Evolutionary conservation across 1,284 basidiomycete genomes (phyloP), one percentile per base, ranked within the genome.

Genomic region (Papiliotrema nemorosa): DNA sequence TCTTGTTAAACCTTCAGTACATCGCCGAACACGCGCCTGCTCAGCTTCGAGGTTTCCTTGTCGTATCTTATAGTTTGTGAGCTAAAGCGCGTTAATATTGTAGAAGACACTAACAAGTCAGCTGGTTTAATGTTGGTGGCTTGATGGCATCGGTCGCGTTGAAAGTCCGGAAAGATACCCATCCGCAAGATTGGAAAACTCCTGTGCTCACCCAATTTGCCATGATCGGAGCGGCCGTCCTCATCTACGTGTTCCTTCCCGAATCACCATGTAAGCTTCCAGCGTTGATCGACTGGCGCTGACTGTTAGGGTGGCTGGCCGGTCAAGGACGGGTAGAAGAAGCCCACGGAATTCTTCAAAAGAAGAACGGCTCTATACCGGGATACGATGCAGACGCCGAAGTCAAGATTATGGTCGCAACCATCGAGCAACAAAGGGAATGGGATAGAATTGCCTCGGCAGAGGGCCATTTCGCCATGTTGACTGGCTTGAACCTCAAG

Each of bases 311-410:
- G 55, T 55, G 34, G 51, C 34, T 54, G 37, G 62, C 57, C n/a
- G 41, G 55, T 20, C 37, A 38, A 29, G 55, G 53, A 14, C 44
- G 58, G 36, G 49, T 55, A 26, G 59, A 55, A 21, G 38, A 35
- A 10, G 58, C 59, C 3, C 36, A 47, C 16, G 59, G 57, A 47
- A 18, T 43, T 9, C 34, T 63, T 25, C 34, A 37, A 10, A 36
- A 27, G n/a, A 50, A 64, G 14, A 58, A 60, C 48, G 57, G 56
- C 12, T 51, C 52, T 29, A 52, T 65, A 21, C 34, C 46, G 18
- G 57, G 55, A 1, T 67, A 65, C 57, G 56, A 67, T 47, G 55
- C 55, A 20, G 65, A 67, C 25, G 48, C 57, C 22, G 58, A 67
- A 47, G 61, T 60, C 42, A 46, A 36, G 0, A 51, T 50, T 42